Percentiles rank a stretch among this genome's conserved stretches.
Conservation (phyloP, 371 early-diverging fungal species). For the Blastocladiella emersonii region DNA sequence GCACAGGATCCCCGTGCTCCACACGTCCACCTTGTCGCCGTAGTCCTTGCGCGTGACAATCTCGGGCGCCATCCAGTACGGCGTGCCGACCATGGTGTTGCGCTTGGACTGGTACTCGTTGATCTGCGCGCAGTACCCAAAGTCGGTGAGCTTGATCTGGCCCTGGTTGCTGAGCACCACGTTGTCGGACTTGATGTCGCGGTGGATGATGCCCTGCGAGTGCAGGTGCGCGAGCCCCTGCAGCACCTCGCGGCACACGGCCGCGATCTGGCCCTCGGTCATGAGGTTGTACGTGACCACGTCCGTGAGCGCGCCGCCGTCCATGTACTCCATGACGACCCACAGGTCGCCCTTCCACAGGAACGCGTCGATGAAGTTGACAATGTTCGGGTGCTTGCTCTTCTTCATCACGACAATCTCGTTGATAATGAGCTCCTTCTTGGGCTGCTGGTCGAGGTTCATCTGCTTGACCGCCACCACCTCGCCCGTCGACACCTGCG, state of each 20-base stretch:
- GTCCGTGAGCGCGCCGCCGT: slow-evolving; percentile 85
- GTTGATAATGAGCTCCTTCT: slow-evolving; percentile 91
- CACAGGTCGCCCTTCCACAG: slow-evolving; percentile 76
- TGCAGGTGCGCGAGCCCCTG: slow-evolving; percentile 86
- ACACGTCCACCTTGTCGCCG: slow-evolving; percentile 88
- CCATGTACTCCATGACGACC: slow-evolving; percentile 97
- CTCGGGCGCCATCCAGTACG: slow-evolving; percentile 82
- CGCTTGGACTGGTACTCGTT: slow-evolving; percentile 64
- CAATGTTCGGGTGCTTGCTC: slow-evolving; percentile 78
- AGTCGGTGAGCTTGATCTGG: slow-evolving; percentile 75
- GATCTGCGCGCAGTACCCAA: slow-evolving; percentile 88
- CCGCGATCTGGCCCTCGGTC: slow-evolving; percentile 90
- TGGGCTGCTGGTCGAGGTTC: slow-evolving; percentile 88
- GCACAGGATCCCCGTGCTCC: slow-evolving; percentile 41
- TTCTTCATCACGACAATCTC: slow-evolving; percentile 92
- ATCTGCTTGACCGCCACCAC: slow-evolving; percentile 90
- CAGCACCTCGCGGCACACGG: slow-evolving; percentile 74
- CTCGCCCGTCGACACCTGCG: slow-evolving; percentile 44
- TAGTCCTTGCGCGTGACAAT: slow-evolving; percentile 87
- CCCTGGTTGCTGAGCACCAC: slow-evolving; percentile 73
- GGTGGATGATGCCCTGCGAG: slow-evolving; percentile 76
- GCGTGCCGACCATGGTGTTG: slow-evolving; percentile 81
- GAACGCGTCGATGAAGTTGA: slow-evolving; percentile 89
- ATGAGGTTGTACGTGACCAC: slow-evolving; percentile 82
- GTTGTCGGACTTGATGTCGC: slow-evolving; percentile 97